These are phyloP conservation scores for Aspergillus hortae DNA, from an alignment of 2,329 filamentous ascomycete genomes.

Conservation along the genomic window DNA sequence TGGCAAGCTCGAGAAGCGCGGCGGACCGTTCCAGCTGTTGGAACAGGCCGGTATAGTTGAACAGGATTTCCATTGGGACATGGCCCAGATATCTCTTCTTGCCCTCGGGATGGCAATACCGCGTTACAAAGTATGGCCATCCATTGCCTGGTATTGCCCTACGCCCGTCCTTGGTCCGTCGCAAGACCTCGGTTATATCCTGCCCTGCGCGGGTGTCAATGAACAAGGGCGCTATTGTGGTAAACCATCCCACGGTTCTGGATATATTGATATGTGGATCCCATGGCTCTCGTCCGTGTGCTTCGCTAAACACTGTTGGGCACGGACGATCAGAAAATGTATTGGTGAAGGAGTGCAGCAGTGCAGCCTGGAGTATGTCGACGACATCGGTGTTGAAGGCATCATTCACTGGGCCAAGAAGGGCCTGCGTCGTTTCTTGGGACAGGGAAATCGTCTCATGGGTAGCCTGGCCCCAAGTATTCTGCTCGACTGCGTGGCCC, in stretches of 20 bases:
- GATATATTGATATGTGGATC: conserved; percentile 6
- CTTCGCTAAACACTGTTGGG: conserved; percentile 7
- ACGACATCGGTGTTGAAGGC: conserved; percentile 5
- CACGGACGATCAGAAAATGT: conserved; percentile 1
- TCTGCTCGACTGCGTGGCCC: not conserved
- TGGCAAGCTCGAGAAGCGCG: not conserved
- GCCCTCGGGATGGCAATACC: not conserved
- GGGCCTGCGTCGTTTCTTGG: not conserved
- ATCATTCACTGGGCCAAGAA: conserved; percentile 13
- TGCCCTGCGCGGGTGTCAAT: not conserved
- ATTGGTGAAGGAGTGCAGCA: conserved; percentile 6
- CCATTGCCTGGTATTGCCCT: conserved; percentile 1
- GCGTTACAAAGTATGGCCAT: conserved; percentile 4
- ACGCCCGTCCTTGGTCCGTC: conserved; percentile 6
- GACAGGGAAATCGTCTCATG: not conserved
- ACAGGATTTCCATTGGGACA: conserved; percentile 5
- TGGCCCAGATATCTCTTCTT: not conserved
- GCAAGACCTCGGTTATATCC: not conserved
- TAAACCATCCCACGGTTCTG: conserved; percentile 15
- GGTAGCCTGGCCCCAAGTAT: conserved; percentile 1
- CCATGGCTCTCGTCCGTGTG: conserved; percentile 11
- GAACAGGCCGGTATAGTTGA: conserved; percentile 11
- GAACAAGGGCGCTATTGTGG: conserved; percentile 9
- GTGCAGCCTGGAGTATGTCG: conserved; percentile 8
- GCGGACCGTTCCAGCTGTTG: conserved; percentile 7